Evolutionary conservation across 257 asterid species (phyloP), one percentile per base, ranked within the genome.

Genomic region (Ilex asprella): DNA sequence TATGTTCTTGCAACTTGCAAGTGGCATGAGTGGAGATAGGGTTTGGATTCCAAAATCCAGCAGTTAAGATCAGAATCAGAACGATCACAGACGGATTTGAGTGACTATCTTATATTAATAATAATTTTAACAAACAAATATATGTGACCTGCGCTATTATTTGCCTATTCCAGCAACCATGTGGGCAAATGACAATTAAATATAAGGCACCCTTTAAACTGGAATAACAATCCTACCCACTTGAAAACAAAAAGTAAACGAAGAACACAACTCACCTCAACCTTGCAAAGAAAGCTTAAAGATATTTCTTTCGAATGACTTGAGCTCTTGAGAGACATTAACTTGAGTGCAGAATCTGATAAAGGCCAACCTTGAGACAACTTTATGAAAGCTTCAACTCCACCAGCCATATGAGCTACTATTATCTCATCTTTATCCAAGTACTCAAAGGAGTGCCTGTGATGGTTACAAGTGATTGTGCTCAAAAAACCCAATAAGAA

Each of bases 281-380:
- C 86, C 73, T 81, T 82, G 86, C 94, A 79, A 58, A 83, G 86
- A 73, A 86, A 76, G 77, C 87, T 79, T 81, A 81, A 67, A 31
- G 93, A 78, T 61, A 83, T 75, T 70, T 85, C 88, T 68, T 83
- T 78, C 7, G 86, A 76, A 65, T 76, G 84, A 73, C 74, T 83
- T 15, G 93, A 70, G 79, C 86, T 80, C 80, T 86, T 84, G 62
- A 92, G 93, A 3, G 93, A 78, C 55, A 76, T 35, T 69, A 92
- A 73, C 75, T 76, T 83, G 82, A 92, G 72, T n/a, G 80, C 72
- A 52, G 68, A 66, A 67, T 77, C 75, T 56, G 76, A 76, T 16
- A 85, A 50, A n/a, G 98, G 98, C 98, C 98, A 92, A 61, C 95
- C 93, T 62, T 80, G 95, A 79, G 93, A 78, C 59, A 83, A 71